Evolutionary conservation across 108 stramenopile genomes (phyloP), one percentile per base, ranked within the genome.

Genomic region (Fragilariopsis cylindrus): DNA sequence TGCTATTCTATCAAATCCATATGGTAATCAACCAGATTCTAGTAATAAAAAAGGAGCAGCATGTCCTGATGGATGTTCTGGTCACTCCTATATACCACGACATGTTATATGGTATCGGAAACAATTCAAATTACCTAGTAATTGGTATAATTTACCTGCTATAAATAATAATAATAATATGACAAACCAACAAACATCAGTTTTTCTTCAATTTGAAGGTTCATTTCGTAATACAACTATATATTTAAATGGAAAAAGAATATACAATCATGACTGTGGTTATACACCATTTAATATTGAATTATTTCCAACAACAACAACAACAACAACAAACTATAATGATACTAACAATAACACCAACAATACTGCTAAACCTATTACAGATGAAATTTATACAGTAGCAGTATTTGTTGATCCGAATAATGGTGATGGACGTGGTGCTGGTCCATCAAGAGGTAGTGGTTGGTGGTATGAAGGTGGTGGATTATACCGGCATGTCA

Each of bases 391-490:
- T 40, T 55, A 72, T 16, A 70, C 58, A 42, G 42, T 80, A 39
- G 74, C 79, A 49, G 79, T 80, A 12, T 81, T 81, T 72, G 80
- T 81, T 2, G 80, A 81, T 72, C 80, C 80, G 8, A 75, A 81
- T 65, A 81, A 81, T 69, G 80, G 80, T 21, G 75, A 76, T 67
- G 30, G 30, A 30, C 30, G 30, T 30, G 48, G 40, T 19, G 76
- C 76, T 8, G 76, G 76, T 21, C 65, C 62, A 7, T n/a, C 56
- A 3, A 62, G 58, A 47, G 80, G 71, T 11, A 73, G 71, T 3
- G 80, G 80, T 9, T 82, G 81, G 81, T 82, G 82, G 82, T 82
- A 82, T 54, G 82, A 82, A 56, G 82, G 82, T 48, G 82, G 82
- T 52, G 82, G 82, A 16, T 47, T 82, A 21, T 82, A 82, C 54